Base-by-base conservation (phyloP, 1,139 yeast genomes). In the Lodderomyces jiufengensis region DNA sequence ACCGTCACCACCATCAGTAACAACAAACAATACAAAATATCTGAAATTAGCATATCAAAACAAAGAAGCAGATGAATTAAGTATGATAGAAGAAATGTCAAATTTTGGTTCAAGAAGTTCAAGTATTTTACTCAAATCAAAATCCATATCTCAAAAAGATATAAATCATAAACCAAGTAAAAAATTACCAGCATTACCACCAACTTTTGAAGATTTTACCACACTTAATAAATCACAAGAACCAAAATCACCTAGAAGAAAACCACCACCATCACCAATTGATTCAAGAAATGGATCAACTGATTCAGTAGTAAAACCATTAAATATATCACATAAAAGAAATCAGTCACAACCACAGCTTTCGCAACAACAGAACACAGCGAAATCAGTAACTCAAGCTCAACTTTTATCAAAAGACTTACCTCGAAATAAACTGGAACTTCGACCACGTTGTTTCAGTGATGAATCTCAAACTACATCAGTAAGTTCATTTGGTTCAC, bases 71-170 rank as follows among this genome's bases (percentile, higher is more conserved):
- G 72, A 67, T 44, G 71, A 63, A 32, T 57, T 70, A 39, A 70
- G 76, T 47, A 59, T 67, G 11, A 69, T 70, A 25, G 73, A 69
- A 45, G 76, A 70, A 42, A 60, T 53, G 27, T 59, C 71, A 9
- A 51, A 51, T 34, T 54, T 49, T 21, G 55, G 50, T 9, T 62
- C 70, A 4, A 51, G 71, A 43, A 42, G 41, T 10, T 51, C 68
- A 6, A 66, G 68, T 40, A 34, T 56, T 3, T 5, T 5, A 5
- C 6, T 5, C 7, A 7, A 7, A 18, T 9, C 24, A 12, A 20
- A 24, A 28, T 12, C n/a, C 9, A 18, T 5, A 18, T 47, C 43
- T 37, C 45, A 36, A 27, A 14, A 31, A 16, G 24, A 16, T 13
- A 16, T 22, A n/a, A 21, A 23, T 13, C 18, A 27, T 18, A 29